Evolutionary conservation across 176 grass and related monocot genomes (phyloP), one percentile per base, ranked within the genome.

Genomic region (Leersia perrieri): DNA sequence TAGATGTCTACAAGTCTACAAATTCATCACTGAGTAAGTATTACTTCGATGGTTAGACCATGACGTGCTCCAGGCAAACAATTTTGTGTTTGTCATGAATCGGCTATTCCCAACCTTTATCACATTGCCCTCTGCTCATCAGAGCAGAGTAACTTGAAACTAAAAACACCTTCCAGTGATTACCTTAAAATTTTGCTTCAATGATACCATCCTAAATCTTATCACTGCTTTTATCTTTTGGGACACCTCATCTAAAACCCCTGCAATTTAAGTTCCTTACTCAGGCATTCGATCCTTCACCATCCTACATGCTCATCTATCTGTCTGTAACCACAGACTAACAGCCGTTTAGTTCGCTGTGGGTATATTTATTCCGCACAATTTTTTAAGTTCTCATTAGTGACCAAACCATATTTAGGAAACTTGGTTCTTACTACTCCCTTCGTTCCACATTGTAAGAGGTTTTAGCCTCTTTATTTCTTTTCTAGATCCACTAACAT

Each of bases 1-100:
- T 89, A 81, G 82, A 85, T 77, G 65, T 69, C 82, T 85, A 70
- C 82, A 80, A 57, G 65, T 69, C 82, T 85, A 70, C 82, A 80
- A 57, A 49, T 53, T 64, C 82, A 53, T 55, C 41, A 76, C 55
- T 85, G 22, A 80, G 75, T 61, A 70, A 64, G 33, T 60, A 1
- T 41, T 70, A 23, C 40, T 36, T 0, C 20, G 55, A 40, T 85
- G 63, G 64, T 68, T 63, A 28, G 11, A 75, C 16, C 75, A 79
- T 65, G 66, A 34, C 63, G 57, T 65, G 28, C 31, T 72, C 57
- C 66, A 57, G 33, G 42, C 55, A 77, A 70, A 53, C 47, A 22
- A 63, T 82, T 44, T 11, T 49, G 28, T 31, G 68, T 44, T 62
- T 80, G 58, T 76, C 78, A 3, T 18, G 74, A 80, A 32, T 27